Conservation (phyloP, 306 rosid genomes). For the Dicorynia guianensis region DNA sequence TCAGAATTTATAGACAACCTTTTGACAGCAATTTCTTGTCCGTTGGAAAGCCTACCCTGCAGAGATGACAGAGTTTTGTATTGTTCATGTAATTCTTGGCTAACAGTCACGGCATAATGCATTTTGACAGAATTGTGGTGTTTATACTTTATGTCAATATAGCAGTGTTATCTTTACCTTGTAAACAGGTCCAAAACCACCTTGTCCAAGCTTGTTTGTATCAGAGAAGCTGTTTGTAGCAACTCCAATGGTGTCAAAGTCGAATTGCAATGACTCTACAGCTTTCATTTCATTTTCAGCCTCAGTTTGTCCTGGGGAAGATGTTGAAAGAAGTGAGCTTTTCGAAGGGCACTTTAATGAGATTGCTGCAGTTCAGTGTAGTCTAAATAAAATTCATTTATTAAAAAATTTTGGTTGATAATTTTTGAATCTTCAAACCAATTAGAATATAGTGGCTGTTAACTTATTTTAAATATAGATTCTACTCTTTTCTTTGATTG, state of each 20-base stretch:
- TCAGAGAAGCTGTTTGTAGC: slow-evolving; percentile 57
- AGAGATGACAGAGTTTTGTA: neutral
- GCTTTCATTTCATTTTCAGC: slow-evolving; percentile 24
- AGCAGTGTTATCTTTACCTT: slow-evolving; percentile 40
- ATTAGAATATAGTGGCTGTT: neutral
- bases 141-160: neutral
- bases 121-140: neutral
- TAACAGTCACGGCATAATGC: neutral
- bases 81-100: neutral
- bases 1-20: slow-evolving; percentile 46
- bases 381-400: too few relatives aligned
- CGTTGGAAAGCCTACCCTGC: slow-evolving; percentile 49
- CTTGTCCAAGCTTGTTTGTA: slow-evolving; percentile 62
- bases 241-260: slow-evolving; percentile 40
- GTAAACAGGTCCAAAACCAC: slow-evolving; percentile 70
- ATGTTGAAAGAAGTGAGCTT: neutral
- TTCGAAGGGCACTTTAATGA: neutral
- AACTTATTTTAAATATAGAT: neutral
- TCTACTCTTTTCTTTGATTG: neutral
- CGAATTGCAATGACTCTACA: slow-evolving; percentile 37
- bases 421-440: neutral
- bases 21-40: slow-evolving; percentile 53
- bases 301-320: slow-evolving; percentile 10
- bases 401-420: neutral
- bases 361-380: neutral